A percentile compares a stretch with the other conserved stretches of the same genome.
Evolutionary conservation across 352 stramenopile genomes (phyloP).

Genomic region (Phytophthora citricola): DNA sequence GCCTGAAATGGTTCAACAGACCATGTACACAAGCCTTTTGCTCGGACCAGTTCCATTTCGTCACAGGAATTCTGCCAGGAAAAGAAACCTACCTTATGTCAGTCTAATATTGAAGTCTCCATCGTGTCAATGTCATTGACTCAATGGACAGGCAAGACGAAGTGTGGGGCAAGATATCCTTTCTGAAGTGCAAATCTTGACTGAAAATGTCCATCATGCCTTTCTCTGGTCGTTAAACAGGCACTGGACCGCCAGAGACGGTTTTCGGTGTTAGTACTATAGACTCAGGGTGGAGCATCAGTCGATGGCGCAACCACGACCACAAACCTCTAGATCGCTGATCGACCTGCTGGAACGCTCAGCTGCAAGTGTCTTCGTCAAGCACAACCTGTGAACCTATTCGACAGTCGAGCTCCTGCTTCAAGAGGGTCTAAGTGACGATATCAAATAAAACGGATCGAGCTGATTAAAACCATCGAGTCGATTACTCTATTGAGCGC

Average conservation of each 20-base stretch:
- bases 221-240: slow-evolving; percentile 24
- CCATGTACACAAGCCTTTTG: too few species aligned
- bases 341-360: neutral
- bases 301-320: slow-evolving; percentile 18
- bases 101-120: too few species aligned
- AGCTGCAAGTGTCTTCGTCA: slow-evolving; percentile 13
- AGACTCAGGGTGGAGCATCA: slow-evolving; percentile 5
- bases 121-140: neutral
- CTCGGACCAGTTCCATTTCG: too few species aligned
- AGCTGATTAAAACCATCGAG: too few species aligned
- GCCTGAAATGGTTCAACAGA: too few species aligned
- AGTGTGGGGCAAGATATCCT: slow-evolving; percentile 1
- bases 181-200: slow-evolving; percentile 27
- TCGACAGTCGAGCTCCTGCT: neutral
- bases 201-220: slow-evolving; percentile 16
- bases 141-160: slow-evolving; percentile 4
- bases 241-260: neutral
- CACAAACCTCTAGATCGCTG: neutral
- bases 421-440: too few species aligned
- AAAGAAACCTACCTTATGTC: too few species aligned
- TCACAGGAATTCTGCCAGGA: too few species aligned
- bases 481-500: too few species aligned
- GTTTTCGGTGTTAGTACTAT: slow-evolving; percentile 25
- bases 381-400: slow-evolving; percentile 11
- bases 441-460: too few species aligned